Percentiles rank a stretch among this genome's conserved stretches.
Conservation (phyloP, 78 protist genomes). For the Chrysochromulina parva region DNA sequence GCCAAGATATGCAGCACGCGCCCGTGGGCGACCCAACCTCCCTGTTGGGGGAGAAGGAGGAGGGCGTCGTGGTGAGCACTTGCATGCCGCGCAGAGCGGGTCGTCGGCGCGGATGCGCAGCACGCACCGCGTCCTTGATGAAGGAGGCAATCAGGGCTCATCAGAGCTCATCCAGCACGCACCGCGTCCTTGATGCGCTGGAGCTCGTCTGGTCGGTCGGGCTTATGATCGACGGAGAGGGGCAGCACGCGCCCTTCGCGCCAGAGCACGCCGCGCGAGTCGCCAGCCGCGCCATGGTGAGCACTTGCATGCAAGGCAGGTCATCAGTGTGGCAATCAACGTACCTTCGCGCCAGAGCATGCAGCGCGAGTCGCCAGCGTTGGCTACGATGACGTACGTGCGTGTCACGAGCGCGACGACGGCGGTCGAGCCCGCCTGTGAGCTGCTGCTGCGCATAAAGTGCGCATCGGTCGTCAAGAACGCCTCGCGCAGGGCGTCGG, state of each 20-base stretch:
- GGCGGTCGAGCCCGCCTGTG: not conserved
- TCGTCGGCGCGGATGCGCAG: too few relatives aligned
- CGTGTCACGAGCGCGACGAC: not conserved
- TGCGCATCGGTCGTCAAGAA: not conserved
- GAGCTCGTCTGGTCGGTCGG: not conserved
- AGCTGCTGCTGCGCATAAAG: not conserved
- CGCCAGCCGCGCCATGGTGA: too few relatives aligned
- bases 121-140: not conserved
- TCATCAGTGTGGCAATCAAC: too few relatives aligned
- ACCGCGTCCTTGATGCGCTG: not conserved
- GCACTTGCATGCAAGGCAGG: too few relatives aligned
- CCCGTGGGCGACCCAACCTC: not conserved
- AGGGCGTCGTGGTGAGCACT: not conserved
- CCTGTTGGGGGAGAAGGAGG: not conserved
- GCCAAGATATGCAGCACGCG: not conserved
- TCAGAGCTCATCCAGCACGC: too few relatives aligned
- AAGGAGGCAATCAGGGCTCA: too few relatives aligned
- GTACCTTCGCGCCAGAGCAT: not conserved
- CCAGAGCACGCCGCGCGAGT: not conserved
- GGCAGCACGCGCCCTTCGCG: not conserved
- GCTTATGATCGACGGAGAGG: not conserved
- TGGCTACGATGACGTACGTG: not conserved
- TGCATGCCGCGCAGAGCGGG: too few relatives aligned
- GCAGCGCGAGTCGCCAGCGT: slow-evolving; percentile 11
- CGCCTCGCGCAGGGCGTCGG: not conserved